A percentile compares a stretch with the other conserved stretches of the same genome.
Conservation (phyloP, 2,329 filamentous ascomycete species). For the Chaetomiaceae sp. region DNA sequence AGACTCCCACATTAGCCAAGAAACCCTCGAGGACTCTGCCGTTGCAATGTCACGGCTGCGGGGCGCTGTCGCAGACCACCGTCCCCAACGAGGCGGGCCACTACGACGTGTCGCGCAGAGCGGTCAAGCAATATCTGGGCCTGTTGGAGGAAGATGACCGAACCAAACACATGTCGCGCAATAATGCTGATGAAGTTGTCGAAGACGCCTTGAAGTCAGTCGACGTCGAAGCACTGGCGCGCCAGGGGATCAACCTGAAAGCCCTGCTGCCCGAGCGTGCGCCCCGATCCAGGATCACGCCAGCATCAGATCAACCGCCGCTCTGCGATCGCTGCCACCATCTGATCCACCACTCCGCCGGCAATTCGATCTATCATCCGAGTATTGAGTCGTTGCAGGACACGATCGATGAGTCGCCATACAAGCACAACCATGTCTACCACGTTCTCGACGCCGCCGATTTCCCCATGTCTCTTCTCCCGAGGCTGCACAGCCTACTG, state of each 20-base stretch:
- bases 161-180: slow-evolving; percentile 12
- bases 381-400: slow-evolving; percentile 73
- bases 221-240: slow-evolving; percentile 36
- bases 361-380: slow-evolving; percentile 70
- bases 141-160: slow-evolving; percentile 28
- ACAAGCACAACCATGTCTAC: slow-evolving; percentile 90
- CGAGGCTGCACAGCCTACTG: slow-evolving; percentile 64
- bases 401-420: slow-evolving; percentile 81
- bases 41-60: slow-evolving; percentile 56
- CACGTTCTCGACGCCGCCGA: slow-evolving; percentile 93
- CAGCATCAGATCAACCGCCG: slow-evolving; percentile 37
- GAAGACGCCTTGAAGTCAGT: slow-evolving; percentile 39
- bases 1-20: background rate
- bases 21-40: slow-evolving; percentile 37
- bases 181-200: slow-evolving; percentile 41
- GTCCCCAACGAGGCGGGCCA: slow-evolving; percentile 51
- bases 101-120: slow-evolving; percentile 47
- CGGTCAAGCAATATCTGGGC: slow-evolving; percentile 44
- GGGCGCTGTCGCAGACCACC: slow-evolving; percentile 54
- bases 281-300: background rate
- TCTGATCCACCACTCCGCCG: slow-evolving; percentile 67
- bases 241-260: slow-evolving; percentile 41
- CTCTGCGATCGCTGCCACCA: slow-evolving; percentile 85
- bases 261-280: slow-evolving; percentile 27
- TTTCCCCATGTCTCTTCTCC: slow-evolving; percentile 89